A percentile compares a stretch with the other conserved stretches of the same genome.
phyloP scores from a whole-genome alignment of 345 rosid genomes.

The Rhodamnia argentea region DNA sequence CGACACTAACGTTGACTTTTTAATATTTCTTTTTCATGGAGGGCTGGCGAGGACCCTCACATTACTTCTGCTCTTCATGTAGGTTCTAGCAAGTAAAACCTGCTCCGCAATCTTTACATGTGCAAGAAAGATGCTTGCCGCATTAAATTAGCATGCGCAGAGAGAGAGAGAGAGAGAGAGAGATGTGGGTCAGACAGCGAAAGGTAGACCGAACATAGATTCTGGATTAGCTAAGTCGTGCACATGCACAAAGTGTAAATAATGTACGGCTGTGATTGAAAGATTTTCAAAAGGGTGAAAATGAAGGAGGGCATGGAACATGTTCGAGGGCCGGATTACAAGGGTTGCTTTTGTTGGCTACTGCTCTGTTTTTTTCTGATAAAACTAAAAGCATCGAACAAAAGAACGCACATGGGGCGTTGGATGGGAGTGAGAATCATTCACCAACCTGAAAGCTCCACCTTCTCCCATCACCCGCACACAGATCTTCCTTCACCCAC shows the following conservation, averaged over 20 bases:
- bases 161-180: background rate
- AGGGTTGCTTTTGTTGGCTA: constrained; percentile 1
- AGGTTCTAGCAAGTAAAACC: background rate
- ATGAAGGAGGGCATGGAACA: background rate
- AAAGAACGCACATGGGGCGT: constrained; percentile 13
- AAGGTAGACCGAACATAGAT: constrained; percentile 11
- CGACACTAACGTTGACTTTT: no score
- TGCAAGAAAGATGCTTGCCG: background rate
- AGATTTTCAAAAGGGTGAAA: background rate
- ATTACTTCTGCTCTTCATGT: background rate
- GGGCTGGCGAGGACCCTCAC: no score
- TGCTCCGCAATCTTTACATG: background rate
- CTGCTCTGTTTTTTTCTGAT: constrained; percentile 1
- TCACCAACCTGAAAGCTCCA: constrained; percentile 18
- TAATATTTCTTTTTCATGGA: no score
- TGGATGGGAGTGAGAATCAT: constrained; percentile 10
- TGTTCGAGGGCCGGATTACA: constrained; percentile 7
- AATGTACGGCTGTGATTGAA: background rate
- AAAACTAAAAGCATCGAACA: background rate
- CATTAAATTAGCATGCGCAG: background rate
- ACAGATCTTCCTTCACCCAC: background rate
- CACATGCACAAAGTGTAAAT: background rate
- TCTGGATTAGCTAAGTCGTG: background rate
- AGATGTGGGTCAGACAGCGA: background rate
- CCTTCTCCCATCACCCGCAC: background rate